A percentile compares a stretch with the other conserved stretches of the same genome.
Conservation (phyloP, 2,329 filamentous ascomycete genomes). For the Cordyceps militaris region DNA sequence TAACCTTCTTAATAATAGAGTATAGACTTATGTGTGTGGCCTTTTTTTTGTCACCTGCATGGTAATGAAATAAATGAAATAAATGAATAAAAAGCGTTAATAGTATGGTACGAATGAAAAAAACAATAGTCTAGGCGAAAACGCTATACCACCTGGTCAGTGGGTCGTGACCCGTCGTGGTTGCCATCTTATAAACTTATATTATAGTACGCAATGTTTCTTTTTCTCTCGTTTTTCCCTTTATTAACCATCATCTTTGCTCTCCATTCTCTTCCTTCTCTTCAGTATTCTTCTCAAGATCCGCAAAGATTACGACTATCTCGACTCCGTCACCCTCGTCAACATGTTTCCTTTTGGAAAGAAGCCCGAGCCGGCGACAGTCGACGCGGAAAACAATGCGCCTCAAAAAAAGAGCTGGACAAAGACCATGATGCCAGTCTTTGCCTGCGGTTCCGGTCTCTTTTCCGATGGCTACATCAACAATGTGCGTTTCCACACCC, state of each 20-base stretch:
- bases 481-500: slow-evolving; percentile 47
- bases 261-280: neutral
- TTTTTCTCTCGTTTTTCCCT: neutral
- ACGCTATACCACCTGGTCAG: too few species aligned
- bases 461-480: slow-evolving; percentile 93
- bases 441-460: slow-evolving; percentile 82
- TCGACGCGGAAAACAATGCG: neutral
- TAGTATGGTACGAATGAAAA: too few species aligned
- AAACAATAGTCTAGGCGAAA: too few species aligned
- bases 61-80: too few species aligned
- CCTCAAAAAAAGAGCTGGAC: slow-evolving; percentile 5
- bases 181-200: too few species aligned
- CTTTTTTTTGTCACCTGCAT: too few species aligned
- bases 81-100: too few species aligned
- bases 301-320: too few species aligned
- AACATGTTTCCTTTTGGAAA: slow-evolving; percentile 6
- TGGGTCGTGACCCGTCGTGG: too few species aligned
- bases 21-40: too few species aligned
- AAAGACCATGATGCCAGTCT: slow-evolving; percentile 50
- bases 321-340: neutral
- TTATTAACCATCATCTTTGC: neutral
- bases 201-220: neutral
- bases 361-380: neutral
- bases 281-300: neutral
- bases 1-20: too few species aligned